Evolutionary conservation across 2,329 filamentous ascomycete species (phyloP).

Genomic region (Juglanconis sp.): DNA sequence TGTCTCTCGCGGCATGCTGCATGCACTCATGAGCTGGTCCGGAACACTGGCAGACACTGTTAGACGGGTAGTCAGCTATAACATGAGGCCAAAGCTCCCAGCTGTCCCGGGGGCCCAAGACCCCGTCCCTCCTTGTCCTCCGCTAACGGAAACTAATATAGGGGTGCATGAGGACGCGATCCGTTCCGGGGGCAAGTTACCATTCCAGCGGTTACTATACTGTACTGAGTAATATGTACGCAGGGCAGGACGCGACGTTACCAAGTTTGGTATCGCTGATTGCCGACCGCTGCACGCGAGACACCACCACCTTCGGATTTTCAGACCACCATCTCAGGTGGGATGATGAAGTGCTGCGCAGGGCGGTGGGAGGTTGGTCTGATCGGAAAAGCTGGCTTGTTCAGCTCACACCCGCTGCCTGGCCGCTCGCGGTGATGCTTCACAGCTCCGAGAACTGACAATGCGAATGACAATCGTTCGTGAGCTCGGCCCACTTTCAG

Average conservation of each 20-base stretch:
- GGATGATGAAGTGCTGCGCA: no score
- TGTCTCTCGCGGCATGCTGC: no score
- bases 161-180: constrained; percentile 4
- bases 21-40: no score
- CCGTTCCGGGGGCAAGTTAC: not conserved
- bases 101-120: not conserved
- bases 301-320: no score
- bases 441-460: no score
- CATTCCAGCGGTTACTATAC: not conserved
- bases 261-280: not conserved
- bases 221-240: not conserved
- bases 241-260: not conserved
- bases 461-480: not conserved
- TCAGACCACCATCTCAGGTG: no score
- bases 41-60: no score
- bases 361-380: no score
- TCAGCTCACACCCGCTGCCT: no score
- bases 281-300: not conserved
- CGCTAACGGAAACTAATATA: constrained; percentile 1
- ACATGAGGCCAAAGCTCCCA: not conserved
- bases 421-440: no score
- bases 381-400: no score
- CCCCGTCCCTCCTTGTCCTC: not conserved
- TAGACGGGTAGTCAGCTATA: not conserved
- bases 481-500: not conserved